A percentile compares a stretch with the other conserved stretches of the same genome.
phyloP scores from a whole-genome alignment of 2,329 filamentous ascomycete species.

The Pseudogymnoascus pannorum region DNA sequence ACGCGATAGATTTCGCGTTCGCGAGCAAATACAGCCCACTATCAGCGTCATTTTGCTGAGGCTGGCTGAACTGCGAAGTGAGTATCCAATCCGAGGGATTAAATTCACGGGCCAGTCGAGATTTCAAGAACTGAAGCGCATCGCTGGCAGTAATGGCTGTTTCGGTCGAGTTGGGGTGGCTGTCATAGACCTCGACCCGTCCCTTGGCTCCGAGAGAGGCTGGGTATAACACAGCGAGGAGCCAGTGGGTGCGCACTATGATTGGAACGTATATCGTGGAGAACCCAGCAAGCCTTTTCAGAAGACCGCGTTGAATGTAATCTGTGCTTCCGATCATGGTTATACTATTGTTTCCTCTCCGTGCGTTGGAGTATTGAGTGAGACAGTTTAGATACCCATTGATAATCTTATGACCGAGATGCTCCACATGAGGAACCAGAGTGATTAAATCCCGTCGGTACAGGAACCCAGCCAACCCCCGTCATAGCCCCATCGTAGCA shows the following conservation, averaged over 20 bases:
- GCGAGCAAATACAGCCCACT: not conserved
- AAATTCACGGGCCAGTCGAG: not conserved
- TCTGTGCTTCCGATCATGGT: not conserved
- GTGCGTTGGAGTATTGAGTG: not conserved
- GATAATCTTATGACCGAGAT: not conserved
- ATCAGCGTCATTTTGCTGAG: not conserved
- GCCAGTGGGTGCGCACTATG: not conserved
- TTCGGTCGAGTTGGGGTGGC: not conserved
- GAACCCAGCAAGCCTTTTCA: not conserved
- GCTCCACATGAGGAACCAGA: not conserved
- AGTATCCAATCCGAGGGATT: not conserved
- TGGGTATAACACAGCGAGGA: not conserved
- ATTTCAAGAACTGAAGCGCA: not conserved
- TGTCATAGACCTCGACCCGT: not conserved
- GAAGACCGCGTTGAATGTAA: not conserved
- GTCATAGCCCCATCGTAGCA: not conserved
- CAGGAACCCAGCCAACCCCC: not conserved
- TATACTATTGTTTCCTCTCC: not conserved
- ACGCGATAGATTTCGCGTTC: not conserved
- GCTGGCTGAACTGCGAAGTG: not conserved
- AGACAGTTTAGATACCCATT: not conserved
- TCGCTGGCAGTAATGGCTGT: not conserved
- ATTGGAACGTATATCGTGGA: not conserved
- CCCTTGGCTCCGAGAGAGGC: not conserved
- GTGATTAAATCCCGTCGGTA: not conserved